phyloP scores from a whole-genome alignment of 129 eudicot genomes.

The Logfia minima region DNA sequence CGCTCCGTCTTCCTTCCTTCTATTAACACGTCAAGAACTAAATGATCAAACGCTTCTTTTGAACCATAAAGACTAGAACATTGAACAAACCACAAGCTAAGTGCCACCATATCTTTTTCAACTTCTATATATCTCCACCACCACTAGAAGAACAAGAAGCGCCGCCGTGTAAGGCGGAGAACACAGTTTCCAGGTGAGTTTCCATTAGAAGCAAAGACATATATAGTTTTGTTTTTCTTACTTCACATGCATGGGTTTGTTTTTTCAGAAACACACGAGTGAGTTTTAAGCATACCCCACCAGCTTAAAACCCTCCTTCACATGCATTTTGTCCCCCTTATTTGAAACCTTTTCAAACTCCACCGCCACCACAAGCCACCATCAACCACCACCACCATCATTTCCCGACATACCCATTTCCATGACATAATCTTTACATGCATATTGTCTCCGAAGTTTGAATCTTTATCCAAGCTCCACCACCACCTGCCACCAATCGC shows the following conservation, averaged over 20 bases:
- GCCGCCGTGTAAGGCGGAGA: conserved; percentile 43
- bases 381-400: conserved; percentile 37
- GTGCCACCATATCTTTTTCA: not conserved
- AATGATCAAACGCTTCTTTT: not conserved
- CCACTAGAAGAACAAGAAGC: conserved; percentile 25
- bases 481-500: conserved; percentile 4
- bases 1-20: conserved; percentile 15
- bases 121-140: conserved; percentile 11
- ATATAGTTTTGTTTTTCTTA: conserved; percentile 5
- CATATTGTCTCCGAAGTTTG: conserved; percentile 40
- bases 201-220: conserved; percentile 24
- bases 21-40: conserved; percentile 13
- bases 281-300: conserved; percentile 56
- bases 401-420: conserved; percentile 20
- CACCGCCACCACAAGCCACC: conserved; percentile 29
- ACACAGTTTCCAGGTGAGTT: conserved; percentile 37
- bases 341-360: conserved; percentile 38
- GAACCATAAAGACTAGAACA: not conserved
- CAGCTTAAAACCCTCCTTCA: conserved; percentile 44
- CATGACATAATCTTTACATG: conserved; percentile 40
- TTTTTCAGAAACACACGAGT: conserved; percentile 41
- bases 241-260: conserved; percentile 62
- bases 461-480: conserved; percentile 39
- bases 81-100: not conserved
- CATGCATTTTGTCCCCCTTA: conserved; percentile 64